Evolutionary conservation across 2,329 filamentous ascomycete genomes (phyloP).

Genomic region (Zarea fungicola): DNA sequence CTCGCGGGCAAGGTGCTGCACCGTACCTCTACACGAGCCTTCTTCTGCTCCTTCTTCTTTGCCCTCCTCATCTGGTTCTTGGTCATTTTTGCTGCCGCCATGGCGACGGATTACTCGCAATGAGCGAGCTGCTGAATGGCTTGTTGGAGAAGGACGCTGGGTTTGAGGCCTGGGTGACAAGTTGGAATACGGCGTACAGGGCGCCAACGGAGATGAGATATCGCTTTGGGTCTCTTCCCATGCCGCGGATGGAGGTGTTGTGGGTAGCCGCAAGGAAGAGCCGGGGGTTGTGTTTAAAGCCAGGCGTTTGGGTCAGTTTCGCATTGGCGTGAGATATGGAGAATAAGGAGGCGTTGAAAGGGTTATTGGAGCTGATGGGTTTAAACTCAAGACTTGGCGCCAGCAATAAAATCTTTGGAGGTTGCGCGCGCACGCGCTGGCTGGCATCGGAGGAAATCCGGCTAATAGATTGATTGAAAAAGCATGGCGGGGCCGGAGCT

Average conservation of each 20-base stretch:
- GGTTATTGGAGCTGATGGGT: not conserved
- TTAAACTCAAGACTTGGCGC: conserved; percentile 5
- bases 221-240: conserved; percentile 35
- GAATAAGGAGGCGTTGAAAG: not conserved
- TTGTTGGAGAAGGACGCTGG: conserved; percentile 20
- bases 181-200: conserved; percentile 33
- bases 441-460: conserved; percentile 4
- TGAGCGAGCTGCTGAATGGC: conserved; percentile 4
- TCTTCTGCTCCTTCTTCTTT: conserved; percentile 91
- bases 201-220: conserved; percentile 28
- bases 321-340: not conserved
- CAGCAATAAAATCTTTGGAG: conserved; percentile 9
- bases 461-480: too few relatives aligned
- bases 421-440: not conserved
- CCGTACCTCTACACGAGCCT: conserved; percentile 51
- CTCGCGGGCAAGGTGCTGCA: not conserved
- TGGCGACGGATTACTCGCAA: conserved; percentile 31
- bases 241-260: conserved; percentile 19
- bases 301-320: not conserved
- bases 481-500: too few relatives aligned
- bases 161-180: conserved; percentile 30
- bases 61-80: conserved; percentile 93
- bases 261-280: not conserved
- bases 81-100: conserved; percentile 68
- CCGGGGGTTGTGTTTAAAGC: not conserved